These are phyloP conservation scores for Leucosporidium scottii DNA, from an alignment of 768 basidiomycete species.

Conservation along the genomic window DNA sequence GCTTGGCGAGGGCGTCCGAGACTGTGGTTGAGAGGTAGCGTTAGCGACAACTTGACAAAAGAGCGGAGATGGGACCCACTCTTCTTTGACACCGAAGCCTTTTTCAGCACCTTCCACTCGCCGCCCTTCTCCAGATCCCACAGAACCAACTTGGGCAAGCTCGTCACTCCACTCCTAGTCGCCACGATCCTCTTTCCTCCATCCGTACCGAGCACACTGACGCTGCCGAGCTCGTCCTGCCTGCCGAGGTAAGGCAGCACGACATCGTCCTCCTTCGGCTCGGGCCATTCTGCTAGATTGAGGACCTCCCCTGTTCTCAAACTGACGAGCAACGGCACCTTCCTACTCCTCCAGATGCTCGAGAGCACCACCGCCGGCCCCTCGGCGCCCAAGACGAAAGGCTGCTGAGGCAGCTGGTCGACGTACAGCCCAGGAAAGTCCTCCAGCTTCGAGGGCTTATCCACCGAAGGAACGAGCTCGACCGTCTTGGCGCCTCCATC, in stretches of 20 bases:
- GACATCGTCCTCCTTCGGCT: conserved; percentile 46
- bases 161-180: conserved; percentile 8
- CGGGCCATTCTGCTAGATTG: conserved; percentile 52
- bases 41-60: neutral
- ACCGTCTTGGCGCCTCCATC: neutral
- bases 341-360: conserved; percentile 54
- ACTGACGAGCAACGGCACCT: conserved; percentile 51
- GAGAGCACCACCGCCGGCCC: conserved; percentile 45
- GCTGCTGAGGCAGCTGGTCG: conserved; percentile 47
- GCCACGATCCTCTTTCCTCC: conserved; percentile 15
- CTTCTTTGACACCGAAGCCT: conserved; percentile 44
- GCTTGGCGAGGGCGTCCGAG: conserved; percentile 43
- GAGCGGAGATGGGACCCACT: conserved; percentile 42
- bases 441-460: conserved; percentile 43
- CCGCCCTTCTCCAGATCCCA: conserved; percentile 43
- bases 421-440: conserved; percentile 61
- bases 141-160: conserved; percentile 51
- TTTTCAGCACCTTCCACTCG: conserved; percentile 48
- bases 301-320: conserved; percentile 45
- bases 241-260: conserved; percentile 51
- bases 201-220: conserved; percentile 33
- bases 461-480: conserved; percentile 47
- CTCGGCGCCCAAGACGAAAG: conserved; percentile 43
- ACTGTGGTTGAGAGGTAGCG: conserved; percentile 42
- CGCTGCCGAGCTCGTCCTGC: conserved; percentile 16